Percentiles rank a stretch among this genome's conserved stretches.
phyloP scores from a whole-genome alignment of 495 filamentous ascomycete genomes.

The Podospora bellae-mahoneyi region DNA sequence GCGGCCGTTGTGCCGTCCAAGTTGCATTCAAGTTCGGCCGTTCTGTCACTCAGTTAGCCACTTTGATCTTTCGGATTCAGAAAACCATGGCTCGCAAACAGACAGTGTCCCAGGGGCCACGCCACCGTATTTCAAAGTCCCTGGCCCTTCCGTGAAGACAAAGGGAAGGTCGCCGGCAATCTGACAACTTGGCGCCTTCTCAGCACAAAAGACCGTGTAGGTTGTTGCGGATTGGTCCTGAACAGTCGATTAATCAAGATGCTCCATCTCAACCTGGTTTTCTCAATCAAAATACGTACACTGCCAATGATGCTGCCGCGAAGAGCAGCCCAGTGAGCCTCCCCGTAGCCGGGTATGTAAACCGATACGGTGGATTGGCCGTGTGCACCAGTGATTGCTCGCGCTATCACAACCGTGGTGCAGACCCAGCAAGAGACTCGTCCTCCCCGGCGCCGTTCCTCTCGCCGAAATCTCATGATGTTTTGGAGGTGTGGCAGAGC shows the following conservation, averaged over 20 bases:
- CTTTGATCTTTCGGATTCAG: not conserved
- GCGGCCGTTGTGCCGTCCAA: slow-evolving; percentile 35
- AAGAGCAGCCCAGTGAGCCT: slow-evolving; percentile 30
- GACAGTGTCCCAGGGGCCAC: slow-evolving; percentile 31
- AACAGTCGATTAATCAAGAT: not conserved
- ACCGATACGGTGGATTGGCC: slow-evolving; percentile 34
- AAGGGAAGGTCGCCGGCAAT: slow-evolving; percentile 36
- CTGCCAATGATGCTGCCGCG: slow-evolving; percentile 39
- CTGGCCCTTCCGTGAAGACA: slow-evolving; percentile 38
- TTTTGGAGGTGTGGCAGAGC: not conserved
- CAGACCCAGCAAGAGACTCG: not conserved
- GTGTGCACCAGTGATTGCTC: slow-evolving; percentile 12
- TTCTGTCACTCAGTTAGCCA: slow-evolving; percentile 26
- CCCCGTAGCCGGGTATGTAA: slow-evolving; percentile 34
- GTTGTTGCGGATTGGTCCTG: slow-evolving; percentile 33
- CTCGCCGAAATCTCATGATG: slow-evolving; percentile 11
- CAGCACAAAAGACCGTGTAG: slow-evolving; percentile 43
- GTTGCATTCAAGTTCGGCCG: slow-evolving; percentile 33
- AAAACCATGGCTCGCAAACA: slow-evolving; percentile 2
- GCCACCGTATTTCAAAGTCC: slow-evolving; percentile 31
- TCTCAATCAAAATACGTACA: slow-evolving; percentile 24
- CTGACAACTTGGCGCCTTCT: slow-evolving; percentile 25
- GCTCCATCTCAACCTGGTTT: not conserved
- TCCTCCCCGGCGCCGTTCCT: not conserved
- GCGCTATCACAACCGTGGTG: not conserved